Conservation (phyloP, 75 land plant genomes). For the Azolla pinnata region DNA sequence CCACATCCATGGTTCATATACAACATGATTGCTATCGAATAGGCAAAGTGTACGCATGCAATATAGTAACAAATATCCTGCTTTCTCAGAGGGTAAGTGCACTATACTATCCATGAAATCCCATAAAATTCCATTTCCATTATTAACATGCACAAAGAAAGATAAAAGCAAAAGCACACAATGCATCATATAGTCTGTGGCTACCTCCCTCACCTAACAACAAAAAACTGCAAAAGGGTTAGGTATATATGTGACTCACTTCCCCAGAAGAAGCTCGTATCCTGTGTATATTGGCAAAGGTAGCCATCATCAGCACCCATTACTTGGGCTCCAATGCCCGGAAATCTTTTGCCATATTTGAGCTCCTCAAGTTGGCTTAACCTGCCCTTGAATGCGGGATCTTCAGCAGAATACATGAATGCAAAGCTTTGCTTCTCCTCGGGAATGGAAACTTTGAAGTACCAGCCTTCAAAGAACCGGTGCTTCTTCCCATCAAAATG, state of each 20-base stretch:
- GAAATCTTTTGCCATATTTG: constrained; percentile 47
- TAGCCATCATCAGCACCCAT: constrained; percentile 92
- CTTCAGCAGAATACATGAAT: constrained; percentile 93
- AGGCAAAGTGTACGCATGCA: no score
- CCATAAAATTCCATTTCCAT: no score
- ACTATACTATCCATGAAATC: no score
- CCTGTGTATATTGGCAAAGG: constrained; percentile 54
- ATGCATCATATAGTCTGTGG: no score
- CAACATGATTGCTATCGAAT: no score
- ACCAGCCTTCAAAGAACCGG: constrained; percentile 91
- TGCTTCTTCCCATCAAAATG: constrained; percentile 84
- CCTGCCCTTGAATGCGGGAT: constrained; percentile 45
- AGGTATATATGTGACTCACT: constrained; percentile 47
- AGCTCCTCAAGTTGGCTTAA: constrained; percentile 28
- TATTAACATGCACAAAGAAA: no score
- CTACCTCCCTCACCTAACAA: no score
- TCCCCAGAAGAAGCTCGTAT: constrained; percentile 69
- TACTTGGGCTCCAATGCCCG: constrained; percentile 90
- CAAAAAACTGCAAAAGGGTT: neutral
- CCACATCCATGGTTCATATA: no score
- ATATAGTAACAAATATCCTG: no score
- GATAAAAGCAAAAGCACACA: no score
- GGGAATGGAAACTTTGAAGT: constrained; percentile 89
- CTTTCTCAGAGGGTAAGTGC: no score
- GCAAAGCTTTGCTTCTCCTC: constrained; percentile 83